Evolutionary conservation across 2,329 filamentous ascomycete species (phyloP).

Genomic region (Penicillium sp.): DNA sequence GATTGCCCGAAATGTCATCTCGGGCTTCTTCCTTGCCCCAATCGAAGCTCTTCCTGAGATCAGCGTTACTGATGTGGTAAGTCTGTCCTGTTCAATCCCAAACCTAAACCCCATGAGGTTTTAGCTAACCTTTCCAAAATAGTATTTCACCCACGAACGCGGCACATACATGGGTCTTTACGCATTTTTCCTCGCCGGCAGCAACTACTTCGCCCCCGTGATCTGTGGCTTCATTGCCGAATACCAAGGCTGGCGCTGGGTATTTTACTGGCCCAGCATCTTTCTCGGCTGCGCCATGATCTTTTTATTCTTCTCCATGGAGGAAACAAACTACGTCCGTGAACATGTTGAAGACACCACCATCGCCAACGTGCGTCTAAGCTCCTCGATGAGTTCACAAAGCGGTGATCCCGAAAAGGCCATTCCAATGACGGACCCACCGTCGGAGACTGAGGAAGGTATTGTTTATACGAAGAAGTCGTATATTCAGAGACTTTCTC

Average conservation of each 20-base stretch:
- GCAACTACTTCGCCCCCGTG: conserved; percentile 51
- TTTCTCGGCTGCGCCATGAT: conserved; percentile 52
- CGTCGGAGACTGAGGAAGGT: conserved; percentile 23
- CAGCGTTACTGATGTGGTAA: conserved; percentile 47
- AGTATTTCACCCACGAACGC: conserved; percentile 50
- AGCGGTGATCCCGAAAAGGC: conserved; percentile 28
- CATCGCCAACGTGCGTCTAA: conserved; percentile 8
- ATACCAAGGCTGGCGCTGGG: conserved; percentile 53
- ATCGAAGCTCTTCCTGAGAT: conserved; percentile 49
- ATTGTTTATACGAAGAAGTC: conserved; percentile 36
- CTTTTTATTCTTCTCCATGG: conserved; percentile 59
- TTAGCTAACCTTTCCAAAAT: not conserved
- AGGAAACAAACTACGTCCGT: conserved; percentile 58
- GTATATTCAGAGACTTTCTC: conserved; percentile 39
- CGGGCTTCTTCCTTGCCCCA: conserved; percentile 47
- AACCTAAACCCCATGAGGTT: not conserved
- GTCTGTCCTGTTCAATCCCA: conserved; percentile 12
- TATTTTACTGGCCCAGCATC: conserved; percentile 57
- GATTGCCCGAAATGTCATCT: conserved; percentile 43
- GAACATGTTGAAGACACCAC: conserved; percentile 19
- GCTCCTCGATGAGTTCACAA: conserved; percentile 16
- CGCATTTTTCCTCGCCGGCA: conserved; percentile 46
- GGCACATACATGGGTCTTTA: conserved; percentile 48
- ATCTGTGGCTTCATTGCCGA: conserved; percentile 53
- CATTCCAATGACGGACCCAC: conserved; percentile 4